Evolutionary conservation across 208 protist species (phyloP), one percentile per base, ranked within the genome.

Genomic region (Acanthamoeba castellanii): DNA sequence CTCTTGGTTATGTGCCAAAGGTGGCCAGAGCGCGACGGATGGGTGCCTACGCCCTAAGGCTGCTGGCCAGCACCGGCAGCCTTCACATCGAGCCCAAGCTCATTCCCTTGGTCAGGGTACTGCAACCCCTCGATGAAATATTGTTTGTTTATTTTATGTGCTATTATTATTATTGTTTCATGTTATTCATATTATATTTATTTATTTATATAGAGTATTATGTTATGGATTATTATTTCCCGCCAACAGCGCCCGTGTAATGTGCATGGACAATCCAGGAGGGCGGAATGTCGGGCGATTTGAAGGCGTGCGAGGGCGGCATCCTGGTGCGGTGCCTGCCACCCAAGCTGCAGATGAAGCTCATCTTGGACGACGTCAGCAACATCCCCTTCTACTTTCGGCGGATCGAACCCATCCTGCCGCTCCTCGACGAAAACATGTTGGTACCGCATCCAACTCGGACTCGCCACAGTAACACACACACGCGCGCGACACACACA

Each of bases 311-410:
- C 45, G 81, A 88, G 52, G 81, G 81, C 16, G 55, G 81, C 30
- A 88, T 66, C 45, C 47, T 88, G 81, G 52, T 64, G 27, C 81
- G 81, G 45, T 66, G 55, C 27, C 34, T 88, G 47, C 81, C 81
- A 34, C 72, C 72, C 22, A 81, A 81, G 37, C 72, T 52, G 37
- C 72, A 81, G 37, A 81, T 81, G 72, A 81, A 50, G 72, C 72
- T 81, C 20, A 81, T 81, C 72, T 27, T 81, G 72, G 72, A 81
- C 37, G 72, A 81, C 72, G 72, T 81, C 72, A 81, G 30, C 72
- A 81, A 81, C 20, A 81, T 81, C 22, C 72, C 72, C 37, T 81
- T 81, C 72, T 81, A 81, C 72, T 81, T 81, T 25, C 72, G 72
- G 22, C 32, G 72, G 6, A 81, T 81, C 72, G 72, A 81, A 34